Conservation (phyloP, 805 yeast species). For the Starmerella sp. region DNA sequence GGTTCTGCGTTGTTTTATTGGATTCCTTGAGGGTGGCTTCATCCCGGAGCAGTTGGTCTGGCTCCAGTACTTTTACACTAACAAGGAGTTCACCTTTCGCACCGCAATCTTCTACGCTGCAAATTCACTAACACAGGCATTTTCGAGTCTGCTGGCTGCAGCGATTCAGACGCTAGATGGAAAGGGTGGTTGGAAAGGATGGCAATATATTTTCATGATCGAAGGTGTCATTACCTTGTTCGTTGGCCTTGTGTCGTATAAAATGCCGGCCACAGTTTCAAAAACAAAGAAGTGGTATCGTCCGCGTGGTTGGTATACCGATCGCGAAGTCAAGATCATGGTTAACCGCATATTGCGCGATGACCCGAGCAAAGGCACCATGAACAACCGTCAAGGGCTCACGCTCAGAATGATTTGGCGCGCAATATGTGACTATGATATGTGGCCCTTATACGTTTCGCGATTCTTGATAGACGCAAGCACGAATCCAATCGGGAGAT, state of each 20-base stretch:
- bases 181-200: slow-evolving; percentile 31
- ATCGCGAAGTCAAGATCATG: slow-evolving; percentile 43
- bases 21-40: slow-evolving; percentile 45
- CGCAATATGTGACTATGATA: slow-evolving; percentile 38
- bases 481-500: slow-evolving; percentile 29
- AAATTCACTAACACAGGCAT: slow-evolving; percentile 33
- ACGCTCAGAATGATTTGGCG: slow-evolving; percentile 32
- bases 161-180: slow-evolving; percentile 40
- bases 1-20: slow-evolving; percentile 41
- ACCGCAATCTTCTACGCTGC: slow-evolving; percentile 41
- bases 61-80: slow-evolving; percentile 34
- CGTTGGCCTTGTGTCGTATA: slow-evolving; percentile 37
- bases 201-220: slow-evolving; percentile 42
- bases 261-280: slow-evolving; percentile 43
- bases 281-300: slow-evolving; percentile 38
- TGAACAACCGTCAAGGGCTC: slow-evolving; percentile 49
- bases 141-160: slow-evolving; percentile 32
- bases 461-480: slow-evolving; percentile 33
- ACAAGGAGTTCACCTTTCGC: slow-evolving; percentile 45
- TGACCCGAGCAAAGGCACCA: slow-evolving; percentile 51
- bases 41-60: slow-evolving; percentile 33
- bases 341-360: slow-evolving; percentile 49
- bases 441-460: slow-evolving; percentile 42
- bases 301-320: slow-evolving; percentile 39
- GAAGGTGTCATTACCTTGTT: slow-evolving; percentile 42